phyloP scores from a whole-genome alignment of 345 rosid genomes.

The Barbarea vulgaris region DNA sequence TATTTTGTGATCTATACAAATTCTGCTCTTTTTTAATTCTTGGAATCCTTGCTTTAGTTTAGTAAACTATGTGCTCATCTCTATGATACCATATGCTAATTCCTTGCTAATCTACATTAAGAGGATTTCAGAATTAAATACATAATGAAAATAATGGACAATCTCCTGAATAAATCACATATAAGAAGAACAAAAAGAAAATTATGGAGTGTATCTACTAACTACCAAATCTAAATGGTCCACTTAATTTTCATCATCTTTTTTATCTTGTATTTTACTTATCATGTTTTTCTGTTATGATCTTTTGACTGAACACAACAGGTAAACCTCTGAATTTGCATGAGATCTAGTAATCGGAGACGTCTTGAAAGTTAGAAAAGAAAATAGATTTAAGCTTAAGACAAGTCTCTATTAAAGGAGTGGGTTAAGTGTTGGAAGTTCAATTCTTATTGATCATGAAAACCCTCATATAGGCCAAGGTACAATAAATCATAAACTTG shows the following conservation, averaged over 20 bases:
- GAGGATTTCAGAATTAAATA: constrained; percentile 97
- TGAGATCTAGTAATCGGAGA: too few relatives aligned
- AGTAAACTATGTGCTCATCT: not conserved
- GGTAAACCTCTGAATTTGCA: too few relatives aligned
- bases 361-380: too few relatives aligned
- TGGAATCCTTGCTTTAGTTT: not conserved
- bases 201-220: constrained; percentile 62
- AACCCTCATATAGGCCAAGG: too few relatives aligned
- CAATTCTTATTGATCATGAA: too few relatives aligned
- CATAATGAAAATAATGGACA: constrained; percentile 98
- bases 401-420: too few relatives aligned
- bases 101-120: not conserved
- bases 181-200: constrained; percentile 86
- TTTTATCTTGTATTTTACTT: not conserved
- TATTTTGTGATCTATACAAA: too few relatives aligned
- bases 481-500: too few relatives aligned
- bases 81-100: not conserved
- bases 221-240: not conserved
- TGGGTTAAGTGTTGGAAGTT: too few relatives aligned
- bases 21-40: too few relatives aligned
- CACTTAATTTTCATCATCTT: not conserved
- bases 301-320: constrained; percentile 32
- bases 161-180: constrained; percentile 89
- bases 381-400: too few relatives aligned
- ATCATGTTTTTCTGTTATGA: constrained; percentile 3